Evolutionary conservation across 139 green algal genomes (phyloP).

Genomic region (Chlorella sp.): DNA sequence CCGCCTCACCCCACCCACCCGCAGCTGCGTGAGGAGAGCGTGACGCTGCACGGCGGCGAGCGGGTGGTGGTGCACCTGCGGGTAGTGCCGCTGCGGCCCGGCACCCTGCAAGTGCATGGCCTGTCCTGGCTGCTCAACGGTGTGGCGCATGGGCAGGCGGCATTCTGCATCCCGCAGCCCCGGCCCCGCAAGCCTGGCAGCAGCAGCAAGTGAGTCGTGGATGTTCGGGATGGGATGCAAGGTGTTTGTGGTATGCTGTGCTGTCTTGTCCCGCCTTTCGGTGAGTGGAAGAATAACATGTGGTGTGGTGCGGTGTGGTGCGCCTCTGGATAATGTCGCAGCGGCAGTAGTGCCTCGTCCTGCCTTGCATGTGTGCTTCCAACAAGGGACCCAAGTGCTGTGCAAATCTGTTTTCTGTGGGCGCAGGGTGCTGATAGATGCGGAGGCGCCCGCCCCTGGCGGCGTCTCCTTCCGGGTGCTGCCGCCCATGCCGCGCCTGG

Average conservation of each 20-base stretch:
- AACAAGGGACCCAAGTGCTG: background rate
- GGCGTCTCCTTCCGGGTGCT: conserved; percentile 66
- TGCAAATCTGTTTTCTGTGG: background rate
- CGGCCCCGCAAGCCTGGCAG: conserved; percentile 25
- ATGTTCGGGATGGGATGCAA: background rate
- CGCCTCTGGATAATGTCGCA: background rate
- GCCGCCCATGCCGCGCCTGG: conserved; percentile 67
- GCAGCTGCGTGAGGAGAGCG: conserved; percentile 46
- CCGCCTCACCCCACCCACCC: background rate
- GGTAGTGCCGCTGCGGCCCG: conserved; percentile 55
- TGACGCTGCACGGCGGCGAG: conserved; percentile 46
- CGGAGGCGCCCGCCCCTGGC: conserved; percentile 30
- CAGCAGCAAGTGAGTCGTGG: conserved; percentile 23
- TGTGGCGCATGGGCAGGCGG: conserved; percentile 43
- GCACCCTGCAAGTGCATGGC: conserved; percentile 67
- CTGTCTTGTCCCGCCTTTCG: too few species aligned
- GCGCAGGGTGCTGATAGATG: conserved; percentile 10
- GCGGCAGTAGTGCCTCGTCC: background rate
- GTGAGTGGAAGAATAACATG: too few species aligned
- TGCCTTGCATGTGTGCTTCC: background rate
- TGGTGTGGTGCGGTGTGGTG: too few species aligned
- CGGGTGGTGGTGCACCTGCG: conserved; percentile 61
- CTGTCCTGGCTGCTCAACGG: conserved; percentile 73
- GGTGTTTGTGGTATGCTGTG: too few species aligned
- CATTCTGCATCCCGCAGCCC: conserved; percentile 58